Evolutionary conservation across 441 rosid genomes (phyloP).

Genomic region (Arabidopsis lyrata): DNA sequence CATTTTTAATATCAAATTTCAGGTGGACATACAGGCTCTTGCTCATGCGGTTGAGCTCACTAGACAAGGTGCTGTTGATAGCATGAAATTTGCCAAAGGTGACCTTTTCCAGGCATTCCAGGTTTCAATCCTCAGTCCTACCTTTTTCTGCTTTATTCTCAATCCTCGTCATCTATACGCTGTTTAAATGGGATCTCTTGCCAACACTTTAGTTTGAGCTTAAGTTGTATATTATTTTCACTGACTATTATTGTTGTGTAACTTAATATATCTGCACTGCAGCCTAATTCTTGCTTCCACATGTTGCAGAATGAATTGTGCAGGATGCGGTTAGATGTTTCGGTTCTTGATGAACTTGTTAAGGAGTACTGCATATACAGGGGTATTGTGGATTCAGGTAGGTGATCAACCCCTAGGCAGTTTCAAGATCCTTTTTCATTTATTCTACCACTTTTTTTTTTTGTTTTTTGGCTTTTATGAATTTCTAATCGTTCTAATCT

Average conservation of each 20-base stretch:
- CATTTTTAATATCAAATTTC: constrained; percentile 36
- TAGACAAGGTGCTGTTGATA: constrained; percentile 96
- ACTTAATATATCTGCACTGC: constrained; percentile 1
- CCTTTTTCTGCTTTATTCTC: constrained; percentile 10
- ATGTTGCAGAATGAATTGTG: constrained; percentile 89
- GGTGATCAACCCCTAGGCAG: constrained; percentile 54
- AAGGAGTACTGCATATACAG: constrained; percentile 90
- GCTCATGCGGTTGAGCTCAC: constrained; percentile 96
- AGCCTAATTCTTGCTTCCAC: constrained; percentile 39
- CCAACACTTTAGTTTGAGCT: not conserved
- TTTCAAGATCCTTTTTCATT: constrained; percentile 24
- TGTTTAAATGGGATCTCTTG: constrained; percentile 16
- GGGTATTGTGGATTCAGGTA: constrained; percentile 80
- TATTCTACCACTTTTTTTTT: constrained; percentile 2
- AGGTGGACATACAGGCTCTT: constrained; percentile 98
- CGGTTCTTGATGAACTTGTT: constrained; percentile 82
- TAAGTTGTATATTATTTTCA: not conserved
- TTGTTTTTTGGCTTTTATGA: constrained; percentile 22
- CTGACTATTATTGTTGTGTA: constrained; percentile 5
- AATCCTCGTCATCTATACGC: not conserved
- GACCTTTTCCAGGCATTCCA: constrained; percentile 93
- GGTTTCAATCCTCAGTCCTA: constrained; percentile 48
- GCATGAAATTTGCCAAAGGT: constrained; percentile 94
- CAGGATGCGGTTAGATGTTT: constrained; percentile 77
- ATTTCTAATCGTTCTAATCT: constrained; percentile 28